Base-by-base conservation (phyloP, 495 filamentous ascomycete genomes). In the Penicillium ucsense region DNA sequence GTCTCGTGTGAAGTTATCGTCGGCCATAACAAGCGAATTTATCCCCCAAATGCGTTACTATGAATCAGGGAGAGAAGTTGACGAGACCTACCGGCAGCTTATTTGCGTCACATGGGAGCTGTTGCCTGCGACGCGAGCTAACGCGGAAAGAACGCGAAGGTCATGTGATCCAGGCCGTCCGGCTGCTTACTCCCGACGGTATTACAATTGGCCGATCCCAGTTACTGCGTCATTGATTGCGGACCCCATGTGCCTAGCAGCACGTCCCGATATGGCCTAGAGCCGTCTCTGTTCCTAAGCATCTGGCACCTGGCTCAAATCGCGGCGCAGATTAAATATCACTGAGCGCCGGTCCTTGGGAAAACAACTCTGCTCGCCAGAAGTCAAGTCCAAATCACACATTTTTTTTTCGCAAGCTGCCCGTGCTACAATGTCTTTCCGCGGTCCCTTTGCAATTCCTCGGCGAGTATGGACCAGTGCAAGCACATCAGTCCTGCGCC, bases 1-100 rank as follows among this genome's bases (percentile, higher is more conserved):
- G 42, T 72, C 71, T 8, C 62, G 66, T 29, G 60, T 43, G 41
- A 60, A 59, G 11, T 61, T 64, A 5, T 70, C 65, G 5, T 74
- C 73, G 8, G 68, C 66, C 75, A 77, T 77, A 2, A 20, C 20
- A 2, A 20, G 20, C 20, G 20, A 20, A 20, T 20, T 20, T 20
- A 20, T 20, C 20, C 20, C 20, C 20, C 20, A 20, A 20, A 20
- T 20, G 20, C 20, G 20, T 20, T 20, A 20, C 20, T 20, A 20
- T 6, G 42, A 35, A 11, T 12, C 33, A 12, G 34, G 38, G 6
- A 33, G 9, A 39, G 29, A 31, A 8, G 38, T 34, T 8, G 28
- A 27, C 2, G 35, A 10, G 20, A 11, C 43, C 33, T 48, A 36
- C 42, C n/a, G 20, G 20, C 20, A 2, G 1, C 20, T 20, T 20